These are phyloP conservation scores for Candida rishiriensis DNA, from an alignment of 805 yeast genomes.

Conservation along the genomic window DNA sequence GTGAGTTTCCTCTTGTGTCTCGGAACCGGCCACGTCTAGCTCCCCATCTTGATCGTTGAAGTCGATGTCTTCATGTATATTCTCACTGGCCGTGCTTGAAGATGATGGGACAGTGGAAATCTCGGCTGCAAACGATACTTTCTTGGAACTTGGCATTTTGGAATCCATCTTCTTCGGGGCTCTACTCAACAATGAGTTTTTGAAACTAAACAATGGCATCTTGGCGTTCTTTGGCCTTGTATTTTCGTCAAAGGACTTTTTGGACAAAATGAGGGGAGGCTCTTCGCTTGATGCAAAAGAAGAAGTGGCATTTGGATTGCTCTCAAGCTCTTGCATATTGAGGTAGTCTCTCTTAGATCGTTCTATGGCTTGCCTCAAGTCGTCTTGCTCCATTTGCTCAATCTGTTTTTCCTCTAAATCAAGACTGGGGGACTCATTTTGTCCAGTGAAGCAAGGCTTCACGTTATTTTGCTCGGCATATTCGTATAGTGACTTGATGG, in stretches of 20 bases:
- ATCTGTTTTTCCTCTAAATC: slow-evolving; percentile 12
- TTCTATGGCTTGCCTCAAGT: slow-evolving; percentile 43
- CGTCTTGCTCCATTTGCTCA: slow-evolving; percentile 20
- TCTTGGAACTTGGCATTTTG: background rate
- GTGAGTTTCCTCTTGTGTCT: background rate
- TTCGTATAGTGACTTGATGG: slow-evolving; percentile 29
- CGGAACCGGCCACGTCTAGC: background rate
- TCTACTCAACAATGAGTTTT: slow-evolving; percentile 7
- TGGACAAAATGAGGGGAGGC: slow-evolving; percentile 20
- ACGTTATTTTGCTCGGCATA: slow-evolving; percentile 26
- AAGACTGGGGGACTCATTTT: slow-evolving; percentile 6
- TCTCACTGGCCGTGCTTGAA: background rate
- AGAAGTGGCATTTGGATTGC: slow-evolving; percentile 20
- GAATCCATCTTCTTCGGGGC: background rate
- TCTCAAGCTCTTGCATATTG: slow-evolving; percentile 18
- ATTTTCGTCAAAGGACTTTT: slow-evolving; percentile 14
- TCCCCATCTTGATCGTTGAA: background rate
- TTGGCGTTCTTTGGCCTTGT: slow-evolving; percentile 6
- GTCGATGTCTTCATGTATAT: background rate
- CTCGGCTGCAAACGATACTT: background rate
- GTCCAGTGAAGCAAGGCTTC: slow-evolving; percentile 2
- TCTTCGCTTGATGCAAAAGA: slow-evolving; percentile 7
- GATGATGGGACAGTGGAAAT: no score
- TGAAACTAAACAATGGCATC: slow-evolving; percentile 12
- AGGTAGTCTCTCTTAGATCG: slow-evolving; percentile 41